Conservation (phyloP, 2,329 filamentous ascomycete genomes). For the Dryadomyces quercus-mongolicae region DNA sequence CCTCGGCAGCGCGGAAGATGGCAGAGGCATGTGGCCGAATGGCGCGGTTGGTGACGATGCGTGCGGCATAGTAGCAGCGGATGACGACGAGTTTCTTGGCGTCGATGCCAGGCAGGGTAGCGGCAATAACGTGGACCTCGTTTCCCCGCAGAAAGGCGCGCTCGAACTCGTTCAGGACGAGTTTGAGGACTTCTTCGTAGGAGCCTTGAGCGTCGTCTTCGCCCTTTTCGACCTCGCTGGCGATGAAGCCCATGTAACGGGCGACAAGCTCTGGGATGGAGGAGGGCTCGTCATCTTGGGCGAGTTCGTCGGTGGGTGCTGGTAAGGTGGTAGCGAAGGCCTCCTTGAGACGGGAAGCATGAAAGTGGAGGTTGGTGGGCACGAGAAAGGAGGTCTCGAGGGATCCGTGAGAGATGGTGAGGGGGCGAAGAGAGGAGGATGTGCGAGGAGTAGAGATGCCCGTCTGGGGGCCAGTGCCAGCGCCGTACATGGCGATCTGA, state of each 20-base stretch:
- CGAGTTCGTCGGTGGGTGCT: slow-evolving; percentile 87
- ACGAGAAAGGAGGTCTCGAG: slow-evolving; percentile 95
- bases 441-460: slow-evolving; percentile 95
- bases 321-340: slow-evolving; percentile 77
- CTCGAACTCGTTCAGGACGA: slow-evolving; percentile 93
- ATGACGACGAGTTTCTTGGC: slow-evolving; percentile 87
- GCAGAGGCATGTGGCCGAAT: slow-evolving; percentile 93
- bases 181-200: slow-evolving; percentile 84
- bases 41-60: slow-evolving; percentile 68
- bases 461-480: slow-evolving; percentile 74
- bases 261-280: slow-evolving; percentile 87
- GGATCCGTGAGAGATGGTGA: slow-evolving; percentile 83
- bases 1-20: slow-evolving; percentile 75
- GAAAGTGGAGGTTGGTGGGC: slow-evolving; percentile 90
- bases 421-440: slow-evolving; percentile 79
- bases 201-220: slow-evolving; percentile 83
- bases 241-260: slow-evolving; percentile 84
- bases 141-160: slow-evolving; percentile 88
- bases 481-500: slow-evolving; percentile 64
- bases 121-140: slow-evolving; percentile 85
- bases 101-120: slow-evolving; percentile 76
- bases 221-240: slow-evolving; percentile 78
- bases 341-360: slow-evolving; percentile 88
- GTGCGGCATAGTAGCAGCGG: slow-evolving; percentile 81
- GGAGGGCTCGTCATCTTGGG: slow-evolving; percentile 97